phyloP scores from a whole-genome alignment of 2,329 filamentous ascomycete species.

The Aureobasidium uvarum region DNA sequence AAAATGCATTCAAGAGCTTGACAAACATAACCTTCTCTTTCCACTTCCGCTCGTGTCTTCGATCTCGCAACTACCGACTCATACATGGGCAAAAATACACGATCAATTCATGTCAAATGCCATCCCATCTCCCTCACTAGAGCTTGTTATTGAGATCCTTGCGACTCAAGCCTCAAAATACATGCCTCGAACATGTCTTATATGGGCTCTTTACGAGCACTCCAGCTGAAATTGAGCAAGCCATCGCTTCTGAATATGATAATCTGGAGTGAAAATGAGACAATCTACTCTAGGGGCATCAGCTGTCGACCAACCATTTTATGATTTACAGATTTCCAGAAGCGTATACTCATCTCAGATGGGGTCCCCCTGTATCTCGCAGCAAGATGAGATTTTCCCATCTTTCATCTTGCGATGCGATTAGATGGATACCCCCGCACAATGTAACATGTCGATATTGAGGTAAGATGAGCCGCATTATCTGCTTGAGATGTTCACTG shows the following conservation, averaged over 20 bases:
- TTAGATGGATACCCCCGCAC: neutral
- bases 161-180: neutral
- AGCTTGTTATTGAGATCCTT: neutral
- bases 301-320: neutral
- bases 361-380: neutral
- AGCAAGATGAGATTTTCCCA: neutral
- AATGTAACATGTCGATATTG: neutral
- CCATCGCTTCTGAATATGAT: neutral
- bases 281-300: neutral
- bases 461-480: conserved; percentile 3
- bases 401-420: neutral
- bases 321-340: neutral
- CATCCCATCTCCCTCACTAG: neutral
- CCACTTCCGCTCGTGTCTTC: neutral
- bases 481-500: neutral
- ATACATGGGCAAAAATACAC: neutral
- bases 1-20: conserved; percentile 25
- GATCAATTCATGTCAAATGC: neutral
- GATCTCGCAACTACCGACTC: no score
- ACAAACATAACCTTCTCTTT: neutral
- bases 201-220: neutral
- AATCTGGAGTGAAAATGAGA: neutral
- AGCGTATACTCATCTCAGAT: neutral
- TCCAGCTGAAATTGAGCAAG: neutral
- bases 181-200: neutral